Base-by-base conservation (phyloP, 176 grass and related monocot genomes). In the Oryza rufipogon region DNA sequence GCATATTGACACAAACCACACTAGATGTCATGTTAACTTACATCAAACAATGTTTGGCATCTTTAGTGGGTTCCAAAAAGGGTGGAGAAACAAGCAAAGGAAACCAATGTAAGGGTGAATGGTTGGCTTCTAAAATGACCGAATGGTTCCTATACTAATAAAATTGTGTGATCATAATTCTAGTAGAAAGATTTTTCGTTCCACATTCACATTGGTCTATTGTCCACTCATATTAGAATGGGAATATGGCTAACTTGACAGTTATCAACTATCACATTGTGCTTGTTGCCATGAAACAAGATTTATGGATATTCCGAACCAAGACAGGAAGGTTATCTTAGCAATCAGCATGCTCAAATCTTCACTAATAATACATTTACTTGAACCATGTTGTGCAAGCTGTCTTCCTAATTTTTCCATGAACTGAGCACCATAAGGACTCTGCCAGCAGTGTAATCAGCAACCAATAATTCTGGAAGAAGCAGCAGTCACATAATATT, bases 391-490 rank as follows among this genome's bases (percentile, higher is more conserved):
- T 23, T 89, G 65, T 91, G 72, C 80, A 88, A 86, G 69, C 33
- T 86, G 84, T 76, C 86, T 87, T 84, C 72, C 85, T 89, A 90
- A 71, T 83, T 19, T 87, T 77, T 81, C 70, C 81, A 46, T 74
- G 79, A 79, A 91, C 85, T 79, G 86, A 81, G 66, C 86, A 90
- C 80, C 88, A 89, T 86, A 92, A 88, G 72, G 72, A 92, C 80
- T 90, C 90, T 86, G 87, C 61, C 86, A 84, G 80, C 60, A 88
- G 41, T 90, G 84, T 79, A 79, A 80, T 77, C 82, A 86, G 79
- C 87, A 87, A 76, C 84, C 88, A 92, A 90, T 84, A 81, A 85
- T 75, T 88, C 81, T 86, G 76, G 85, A 83, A 90, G 88, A 79
- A 88, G 83, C 28, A 78, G 80, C 64, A 88, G 82, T 91, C 82